These are phyloP conservation scores for Neonothopanus nambi DNA, from an alignment of 1,284 basidiomycete genomes.

Conservation along the genomic window DNA sequence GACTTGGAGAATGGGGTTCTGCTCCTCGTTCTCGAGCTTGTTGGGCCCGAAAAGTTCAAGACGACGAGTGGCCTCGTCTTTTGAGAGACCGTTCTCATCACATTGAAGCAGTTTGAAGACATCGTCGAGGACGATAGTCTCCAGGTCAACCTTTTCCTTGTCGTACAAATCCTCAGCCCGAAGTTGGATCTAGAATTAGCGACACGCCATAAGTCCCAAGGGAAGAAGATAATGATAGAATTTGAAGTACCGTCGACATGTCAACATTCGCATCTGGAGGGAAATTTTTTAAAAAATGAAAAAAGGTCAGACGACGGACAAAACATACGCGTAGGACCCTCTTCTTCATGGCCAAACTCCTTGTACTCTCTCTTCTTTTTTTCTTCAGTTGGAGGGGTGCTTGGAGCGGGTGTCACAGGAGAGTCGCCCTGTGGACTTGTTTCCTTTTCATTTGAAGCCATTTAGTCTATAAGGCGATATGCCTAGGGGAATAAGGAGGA, in stretches of 20 bases:
- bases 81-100: slow-evolving; percentile 75
- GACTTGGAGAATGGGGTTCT: slow-evolving; percentile 85
- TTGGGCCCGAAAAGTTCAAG: slow-evolving; percentile 96
- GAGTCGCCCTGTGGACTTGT: slow-evolving; percentile 52
- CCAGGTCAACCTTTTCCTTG: slow-evolving; percentile 98
- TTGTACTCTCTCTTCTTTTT: slow-evolving; percentile 90
- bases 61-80: slow-evolving; percentile 81
- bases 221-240: slow-evolving; percentile 9
- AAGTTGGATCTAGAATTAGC: slow-evolving; percentile 73
- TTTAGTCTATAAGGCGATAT: slow-evolving; percentile 21
- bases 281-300: slow-evolving; percentile 12
- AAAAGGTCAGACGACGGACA: slow-evolving; percentile 13
- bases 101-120: slow-evolving; percentile 96
- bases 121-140: slow-evolving; percentile 95
- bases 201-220: slow-evolving; percentile 9
- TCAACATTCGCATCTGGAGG: slow-evolving; percentile 83
- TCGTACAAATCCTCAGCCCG: slow-evolving; percentile 95
- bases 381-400: slow-evolving; percentile 43
- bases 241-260: slow-evolving; percentile 60
- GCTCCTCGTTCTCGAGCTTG: slow-evolving; percentile 89
- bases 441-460: slow-evolving; percentile 59
- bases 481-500: slow-evolving; percentile 9
- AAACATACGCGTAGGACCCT: slow-evolving; percentile 69
- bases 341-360: slow-evolving; percentile 82
- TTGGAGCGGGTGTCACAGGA: slow-evolving; percentile 22